Percentiles rank a stretch among this genome's conserved stretches.
Evolutionary conservation across 2,329 filamentous ascomycete genomes (phyloP).

Genomic region (Botrytis fabae): DNA sequence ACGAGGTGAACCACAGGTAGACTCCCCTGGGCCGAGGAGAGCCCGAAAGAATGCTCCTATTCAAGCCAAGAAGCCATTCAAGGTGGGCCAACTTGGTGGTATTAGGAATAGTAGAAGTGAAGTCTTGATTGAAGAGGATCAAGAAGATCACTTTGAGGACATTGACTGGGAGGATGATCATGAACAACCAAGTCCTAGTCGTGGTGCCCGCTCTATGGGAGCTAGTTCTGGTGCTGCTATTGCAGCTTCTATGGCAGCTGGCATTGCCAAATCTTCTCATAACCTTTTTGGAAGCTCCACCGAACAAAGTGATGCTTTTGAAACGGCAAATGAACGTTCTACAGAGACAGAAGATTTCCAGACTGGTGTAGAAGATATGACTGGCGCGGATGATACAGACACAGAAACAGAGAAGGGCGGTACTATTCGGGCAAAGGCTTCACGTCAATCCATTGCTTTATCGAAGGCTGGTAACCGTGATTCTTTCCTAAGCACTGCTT

Average conservation of each 20-base stretch:
- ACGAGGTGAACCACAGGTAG: constrained; percentile 49
- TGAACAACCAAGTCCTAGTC: constrained; percentile 58
- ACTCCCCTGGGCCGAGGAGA: constrained; percentile 54
- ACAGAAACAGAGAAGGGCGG: constrained; percentile 75
- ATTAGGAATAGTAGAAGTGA: constrained; percentile 74
- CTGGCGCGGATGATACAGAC: constrained; percentile 65
- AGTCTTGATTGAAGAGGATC: constrained; percentile 50
- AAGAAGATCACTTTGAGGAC: constrained; percentile 58
- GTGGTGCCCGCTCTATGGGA: constrained; percentile 39
- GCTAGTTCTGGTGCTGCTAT: constrained; percentile 39
- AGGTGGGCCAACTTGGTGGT: constrained; percentile 72
- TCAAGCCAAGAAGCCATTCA: constrained; percentile 76
- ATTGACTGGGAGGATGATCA: constrained; percentile 85
- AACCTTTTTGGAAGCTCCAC: constrained; percentile 81
- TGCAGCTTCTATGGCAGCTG: constrained; percentile 37
- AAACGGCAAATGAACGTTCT: constrained; percentile 74
- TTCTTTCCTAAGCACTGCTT: constrained; percentile 85
- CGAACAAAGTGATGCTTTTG: constrained; percentile 68
- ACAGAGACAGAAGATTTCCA: constrained; percentile 96
- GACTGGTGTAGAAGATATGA: constrained; percentile 81
- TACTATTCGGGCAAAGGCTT: constrained; percentile 43
- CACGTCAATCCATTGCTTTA: constrained; percentile 44
- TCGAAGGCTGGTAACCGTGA: constrained; percentile 56
- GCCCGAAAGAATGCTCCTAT: constrained; percentile 63
- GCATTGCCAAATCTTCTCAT: constrained; percentile 44